A percentile compares a stretch with the other conserved stretches of the same genome.
Evolutionary conservation across 345 rosid species (phyloP).

Genomic region (Heritiera fomes): DNA sequence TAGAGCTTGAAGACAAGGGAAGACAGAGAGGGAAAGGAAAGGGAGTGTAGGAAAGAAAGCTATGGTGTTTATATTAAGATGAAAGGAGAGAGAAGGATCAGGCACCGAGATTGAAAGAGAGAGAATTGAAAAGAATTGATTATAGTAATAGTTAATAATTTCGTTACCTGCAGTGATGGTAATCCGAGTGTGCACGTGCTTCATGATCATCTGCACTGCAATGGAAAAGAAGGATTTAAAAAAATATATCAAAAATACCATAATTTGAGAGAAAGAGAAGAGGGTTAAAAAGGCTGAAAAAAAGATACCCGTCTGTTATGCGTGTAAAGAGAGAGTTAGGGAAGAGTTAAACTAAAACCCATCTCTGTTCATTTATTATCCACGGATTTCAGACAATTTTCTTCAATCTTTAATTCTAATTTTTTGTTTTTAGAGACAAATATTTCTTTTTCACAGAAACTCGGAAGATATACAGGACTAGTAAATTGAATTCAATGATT

Average conservation of each 20-base stretch:
- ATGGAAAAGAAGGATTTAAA: slow-evolving; percentile 28
- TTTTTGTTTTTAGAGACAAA: neutral
- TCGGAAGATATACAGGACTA: neutral
- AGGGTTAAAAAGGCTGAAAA: slow-evolving; percentile 38
- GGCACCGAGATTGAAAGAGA: slow-evolving; percentile 30
- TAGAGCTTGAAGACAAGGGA: slow-evolving; percentile 3
- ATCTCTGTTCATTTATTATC: slow-evolving; percentile 45
- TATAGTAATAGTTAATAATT: slow-evolving; percentile 46
- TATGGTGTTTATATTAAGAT: slow-evolving; percentile 7
- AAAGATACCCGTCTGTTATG: slow-evolving; percentile 38
- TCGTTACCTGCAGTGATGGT: slow-evolving; percentile 66
- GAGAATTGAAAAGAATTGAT: slow-evolving; percentile 40
- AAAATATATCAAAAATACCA: slow-evolving; percentile 9
- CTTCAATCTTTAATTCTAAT: neutral
- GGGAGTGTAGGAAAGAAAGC: neutral
- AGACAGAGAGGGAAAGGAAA: neutral
- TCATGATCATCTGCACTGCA: slow-evolving; percentile 62
- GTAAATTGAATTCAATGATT: neutral
- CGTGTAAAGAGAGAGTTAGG: neutral
- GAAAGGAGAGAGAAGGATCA: slow-evolving; percentile 10
- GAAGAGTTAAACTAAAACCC: neutral
- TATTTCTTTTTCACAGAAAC: neutral
- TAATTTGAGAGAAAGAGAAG: slow-evolving; percentile 14
- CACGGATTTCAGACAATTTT: slow-evolving; percentile 18
- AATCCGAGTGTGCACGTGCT: slow-evolving; percentile 76